Conservation (phyloP, 805 yeast species). For the Jamesozyma gamospora region DNA sequence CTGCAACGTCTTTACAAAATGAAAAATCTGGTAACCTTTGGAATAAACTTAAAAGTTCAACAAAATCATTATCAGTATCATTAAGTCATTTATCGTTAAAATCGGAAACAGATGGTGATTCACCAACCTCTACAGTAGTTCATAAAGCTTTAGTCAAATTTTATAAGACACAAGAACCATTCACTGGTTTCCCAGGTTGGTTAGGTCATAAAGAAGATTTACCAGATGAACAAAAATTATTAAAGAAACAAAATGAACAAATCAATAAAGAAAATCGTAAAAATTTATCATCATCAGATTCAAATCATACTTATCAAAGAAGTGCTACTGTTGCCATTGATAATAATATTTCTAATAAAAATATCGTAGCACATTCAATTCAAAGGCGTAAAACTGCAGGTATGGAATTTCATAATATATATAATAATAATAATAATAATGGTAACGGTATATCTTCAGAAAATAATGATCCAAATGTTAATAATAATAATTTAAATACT, state of each 20-base stretch:
- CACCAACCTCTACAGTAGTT: constrained; percentile 34
- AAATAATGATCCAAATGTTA: background rate
- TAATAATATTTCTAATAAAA: background rate
- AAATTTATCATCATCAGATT: constrained; percentile 1
- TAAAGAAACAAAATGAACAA: constrained; percentile 20
- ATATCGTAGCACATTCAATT: background rate
- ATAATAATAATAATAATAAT: background rate
- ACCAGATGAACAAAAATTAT: constrained; percentile 25
- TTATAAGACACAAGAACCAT: constrained; percentile 29
- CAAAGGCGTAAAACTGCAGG: constrained; percentile 12
- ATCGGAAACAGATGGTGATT: constrained; percentile 35
- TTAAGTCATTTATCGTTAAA: constrained; percentile 20
- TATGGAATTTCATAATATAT: constrained; percentile 20
- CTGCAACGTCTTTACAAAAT: background rate
- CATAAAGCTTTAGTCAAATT: constrained; percentile 36
- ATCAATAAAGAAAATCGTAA: constrained; percentile 6
- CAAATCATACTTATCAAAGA: background rate
- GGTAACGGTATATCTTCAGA: background rate
- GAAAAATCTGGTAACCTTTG: constrained; percentile 20
- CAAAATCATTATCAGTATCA: constrained; percentile 24
- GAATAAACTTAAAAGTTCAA: constrained; percentile 25
- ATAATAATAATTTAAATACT: background rate
- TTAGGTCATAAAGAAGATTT: constrained; percentile 28
- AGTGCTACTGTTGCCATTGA: background rate
- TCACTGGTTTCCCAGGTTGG: constrained; percentile 31